Evolutionary conservation across 2,329 filamentous ascomycete species (phyloP), one percentile per base, ranked within the genome.

Genomic region (Lachnellula arida): DNA sequence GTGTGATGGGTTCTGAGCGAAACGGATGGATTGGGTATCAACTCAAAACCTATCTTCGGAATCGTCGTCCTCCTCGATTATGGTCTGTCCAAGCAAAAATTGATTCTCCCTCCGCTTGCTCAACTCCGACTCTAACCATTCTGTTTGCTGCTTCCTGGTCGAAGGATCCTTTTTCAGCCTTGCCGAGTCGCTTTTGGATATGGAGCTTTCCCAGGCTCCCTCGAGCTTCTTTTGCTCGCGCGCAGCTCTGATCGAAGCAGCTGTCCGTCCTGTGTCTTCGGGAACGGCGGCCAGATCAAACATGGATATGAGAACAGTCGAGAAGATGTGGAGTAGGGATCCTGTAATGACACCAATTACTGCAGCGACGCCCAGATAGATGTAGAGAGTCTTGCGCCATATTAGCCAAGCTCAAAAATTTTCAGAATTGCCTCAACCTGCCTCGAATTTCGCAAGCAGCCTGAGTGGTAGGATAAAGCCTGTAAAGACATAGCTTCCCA

Each of bases 51-150:
- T 60, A 57, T 61, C 63, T 51, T 78, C 79, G 22, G 78, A 82
- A 63, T 77, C 77, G 67, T 88, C 77, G 67, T 88, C 85, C 68
- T 90, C 87, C 70, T 89, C 87, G 55, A 87, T 78, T 59, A 91
- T 90, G 0, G 84, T 87, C 67, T 87, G 83, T 28, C 80, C 78
- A 44, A 87, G 71, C 17, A 89, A 68, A 1, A 80, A 79, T 50
- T 75, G 58, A 7, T 67, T 60, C 9, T 60, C 61, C 56, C 62
- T 61, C 34, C 60, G 58, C 19, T 57, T 63, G 7, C 55, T 62
- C 43, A 51, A 46, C 56, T 62, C 60, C 53, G 63, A 62, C 51
- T 67, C 63, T 28, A 67, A 46, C 66, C 68, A 70, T 58, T 64
- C 64, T 17, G 57, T 51, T 54, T 65, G 66, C 42, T 62, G 55